Evolutionary conservation across 2,329 filamentous ascomycete genomes (phyloP), one percentile per base, ranked within the genome.

Genomic region (Botrytis sinoallii): DNA sequence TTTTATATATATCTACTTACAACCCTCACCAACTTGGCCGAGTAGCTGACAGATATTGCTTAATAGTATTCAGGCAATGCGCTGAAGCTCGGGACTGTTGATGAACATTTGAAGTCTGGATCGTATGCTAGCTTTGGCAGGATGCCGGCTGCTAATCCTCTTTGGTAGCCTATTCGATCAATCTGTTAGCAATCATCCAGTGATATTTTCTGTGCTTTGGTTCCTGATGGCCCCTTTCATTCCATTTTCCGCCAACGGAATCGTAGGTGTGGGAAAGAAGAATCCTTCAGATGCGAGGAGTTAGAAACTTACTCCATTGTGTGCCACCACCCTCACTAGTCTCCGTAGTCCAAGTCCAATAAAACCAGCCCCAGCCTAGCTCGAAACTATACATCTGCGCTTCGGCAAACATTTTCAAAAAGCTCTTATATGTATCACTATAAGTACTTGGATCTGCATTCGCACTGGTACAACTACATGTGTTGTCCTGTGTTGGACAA

Each of bases 311-410:
- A 74, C 94, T 97, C 96, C 96, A 99, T 84, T 98, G 94, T 74
- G 90, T 86, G 9, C 71, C 71, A 52, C 71, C 71, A 12, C 71
- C 71, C 25, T 73, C 22, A 67, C 92, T 91, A 77, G 84, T 87
- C 85, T 98, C 95, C 44, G 95, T 97, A 83, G 94, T 89, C 95
- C 96, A 97, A 48, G 95, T 98, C 96, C 96, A 99, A 84, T 99
- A 99, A 84, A 97, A 98, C 96, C 96, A 99, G 67, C 96, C 96
- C 91, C 93, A 96, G 9, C 93, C 94, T 76, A 91, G 90, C 83
- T 98, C 95, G 80, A 98, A 99, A 74, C 91, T 93, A 78, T 91
- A 87, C 93, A 99, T 99, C 85, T 99, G 96, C 71, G 95, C 96
- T 83, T 97, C 92, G 9, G 96, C 96, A 83, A 98, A 98, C 83